Evolutionary conservation across 2,329 filamentous ascomycete species (phyloP), one percentile per base, ranked within the genome.

Genomic region (Pseudomassariella vexata): DNA sequence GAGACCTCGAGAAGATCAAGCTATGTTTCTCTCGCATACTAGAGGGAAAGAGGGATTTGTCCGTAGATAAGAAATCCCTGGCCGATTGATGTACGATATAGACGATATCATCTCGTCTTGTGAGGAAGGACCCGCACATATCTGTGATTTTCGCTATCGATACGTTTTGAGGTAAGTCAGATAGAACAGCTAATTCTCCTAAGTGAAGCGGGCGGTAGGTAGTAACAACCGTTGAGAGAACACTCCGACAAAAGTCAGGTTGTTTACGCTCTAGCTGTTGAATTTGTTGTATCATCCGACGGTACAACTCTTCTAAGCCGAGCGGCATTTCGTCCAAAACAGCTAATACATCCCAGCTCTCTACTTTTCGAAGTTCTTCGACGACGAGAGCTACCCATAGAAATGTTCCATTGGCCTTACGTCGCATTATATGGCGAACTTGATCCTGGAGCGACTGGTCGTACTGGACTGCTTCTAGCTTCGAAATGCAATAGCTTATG

Each of bases 381-480:
- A 47, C 60, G 8, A 62, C 59, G 24, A 65, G 49, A n/a, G 61
- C 54, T 15, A 63, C 62, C 63, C 60, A 67, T 19, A 68, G 57
- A 32, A 65, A 65, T 0, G 61, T 67, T 10, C 43, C 53, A 16
- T 59, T 39, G 8, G 59, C 55, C 17, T 65, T 57, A 0, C 5
- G 3, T 1, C n/a, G 16, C 18, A 36, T 20, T 25, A 28, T 12
- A 5, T 27, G 12, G 7, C 12, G 17, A 6, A 35, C 23, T 12
- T 16, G 7, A 10, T 28, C 12, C 5, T 14, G 14, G 4, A 11
- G 21, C 12, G 19, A 12, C 6, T 19, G 7, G 8, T 32, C 17
- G 24, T 28, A 38, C 3, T 17, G 19, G 3, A 7, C 2, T 22
- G n/a, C 9, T 11, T 15, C 24, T 5, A 38, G 18, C 8, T 21